A percentile compares a stretch with the other conserved stretches of the same genome.
Conservation (phyloP, 116 monocot genomes). For the Papilionanthe hybrid region DNA sequence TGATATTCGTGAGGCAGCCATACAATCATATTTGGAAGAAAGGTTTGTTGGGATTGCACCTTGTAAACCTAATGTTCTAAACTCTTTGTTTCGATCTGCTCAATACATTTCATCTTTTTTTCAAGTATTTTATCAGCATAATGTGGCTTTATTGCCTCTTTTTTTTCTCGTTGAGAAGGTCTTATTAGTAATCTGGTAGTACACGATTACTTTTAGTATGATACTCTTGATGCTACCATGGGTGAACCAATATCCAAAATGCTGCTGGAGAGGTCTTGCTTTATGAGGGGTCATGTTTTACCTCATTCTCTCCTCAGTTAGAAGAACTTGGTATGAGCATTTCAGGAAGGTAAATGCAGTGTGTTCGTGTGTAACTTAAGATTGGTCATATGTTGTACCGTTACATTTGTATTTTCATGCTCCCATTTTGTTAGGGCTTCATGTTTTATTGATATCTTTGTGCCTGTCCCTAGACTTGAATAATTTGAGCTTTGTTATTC, state of each 20-base stretch:
- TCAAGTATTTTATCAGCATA: neutral
- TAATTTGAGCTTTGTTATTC: neutral
- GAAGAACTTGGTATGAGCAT: slow-evolving; percentile 44
- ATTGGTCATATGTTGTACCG: slow-evolving; percentile 33
- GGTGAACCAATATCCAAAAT: slow-evolving; percentile 50
- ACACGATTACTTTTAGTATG: slow-evolving; percentile 29
- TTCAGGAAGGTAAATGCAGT: slow-evolving; percentile 61
- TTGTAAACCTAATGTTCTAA: slow-evolving; percentile 33
- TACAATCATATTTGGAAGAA: slow-evolving; percentile 37
- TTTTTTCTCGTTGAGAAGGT: slow-evolving; percentile 11
- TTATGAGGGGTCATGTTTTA: slow-evolving; percentile 34
- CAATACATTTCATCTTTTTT: slow-evolving; percentile 7
- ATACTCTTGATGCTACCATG: slow-evolving; percentile 44
- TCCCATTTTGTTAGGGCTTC: slow-evolving; percentile 11
- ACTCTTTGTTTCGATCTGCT: slow-evolving; percentile 18
- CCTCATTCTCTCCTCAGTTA: slow-evolving; percentile 33
- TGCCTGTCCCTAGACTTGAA: neutral
- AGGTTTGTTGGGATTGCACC: slow-evolving; percentile 61
- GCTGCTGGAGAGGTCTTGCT: slow-evolving; percentile 57
- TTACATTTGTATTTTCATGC: slow-evolving; percentile 3
- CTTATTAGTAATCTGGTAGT: slow-evolving; percentile 12
- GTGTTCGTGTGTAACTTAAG: slow-evolving; percentile 33
- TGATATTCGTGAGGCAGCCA: slow-evolving; percentile 46
- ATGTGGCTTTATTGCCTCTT: neutral
- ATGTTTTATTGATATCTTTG: slow-evolving; percentile 19